A percentile compares a stretch with the other conserved stretches of the same genome.
phyloP scores from a whole-genome alignment of 768 basidiomycete species.

The Psilocybe azurescens region DNA sequence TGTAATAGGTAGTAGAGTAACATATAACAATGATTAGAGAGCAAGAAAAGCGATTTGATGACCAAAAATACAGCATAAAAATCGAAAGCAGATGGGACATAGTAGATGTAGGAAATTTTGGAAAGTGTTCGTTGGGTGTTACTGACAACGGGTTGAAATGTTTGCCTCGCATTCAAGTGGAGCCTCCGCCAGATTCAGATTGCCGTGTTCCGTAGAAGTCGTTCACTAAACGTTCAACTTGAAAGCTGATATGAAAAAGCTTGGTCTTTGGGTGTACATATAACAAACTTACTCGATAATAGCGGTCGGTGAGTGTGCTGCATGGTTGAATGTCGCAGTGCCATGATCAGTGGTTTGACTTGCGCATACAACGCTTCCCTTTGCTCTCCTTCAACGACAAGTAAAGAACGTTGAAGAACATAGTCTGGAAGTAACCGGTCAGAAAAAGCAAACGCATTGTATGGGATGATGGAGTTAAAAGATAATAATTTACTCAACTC shows the following conservation, averaged over 20 bases:
- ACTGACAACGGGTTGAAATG: too few relatives aligned
- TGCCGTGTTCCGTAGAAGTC: constrained; percentile 17
- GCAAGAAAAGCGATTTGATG: too few relatives aligned
- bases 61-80: too few relatives aligned
- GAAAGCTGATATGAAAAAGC: neutral
- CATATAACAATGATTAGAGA: too few relatives aligned
- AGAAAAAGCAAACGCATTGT: neutral
- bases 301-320: constrained; percentile 75
- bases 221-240: constrained; percentile 69
- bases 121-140: too few relatives aligned
- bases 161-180: too few relatives aligned
- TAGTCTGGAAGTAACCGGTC: constrained; percentile 58
- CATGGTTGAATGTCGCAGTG: constrained; percentile 72
- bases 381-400: constrained; percentile 74
- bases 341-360: constrained; percentile 70
- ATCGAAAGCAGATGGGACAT: too few relatives aligned
- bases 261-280: neutral
- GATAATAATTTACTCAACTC: constrained; percentile 57
- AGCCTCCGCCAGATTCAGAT: neutral
- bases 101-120: too few relatives aligned
- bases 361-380: constrained; percentile 64
- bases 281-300: constrained; percentile 65
- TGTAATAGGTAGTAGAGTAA: too few relatives aligned
- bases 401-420: constrained; percentile 81
- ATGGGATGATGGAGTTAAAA: neutral